phyloP scores from a whole-genome alignment of 192 early-diverging fungal genomes.

The Umbelopsis vinacea region DNA sequence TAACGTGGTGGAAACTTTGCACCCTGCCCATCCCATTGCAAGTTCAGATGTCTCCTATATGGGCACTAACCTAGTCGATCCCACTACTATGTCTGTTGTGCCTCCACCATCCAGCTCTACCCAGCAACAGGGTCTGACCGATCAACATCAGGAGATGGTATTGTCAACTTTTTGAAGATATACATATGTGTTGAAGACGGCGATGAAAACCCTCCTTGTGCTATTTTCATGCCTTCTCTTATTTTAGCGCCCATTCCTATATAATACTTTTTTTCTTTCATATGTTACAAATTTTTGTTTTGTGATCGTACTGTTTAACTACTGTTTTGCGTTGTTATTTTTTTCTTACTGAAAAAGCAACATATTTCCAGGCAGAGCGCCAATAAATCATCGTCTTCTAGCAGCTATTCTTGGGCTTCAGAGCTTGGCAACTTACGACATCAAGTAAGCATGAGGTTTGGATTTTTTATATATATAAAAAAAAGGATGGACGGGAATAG shows the following conservation, averaged over 20 bases:
- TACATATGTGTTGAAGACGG: not conserved
- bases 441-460: no score
- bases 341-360: no score
- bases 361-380: no score
- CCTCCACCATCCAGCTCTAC: not conserved
- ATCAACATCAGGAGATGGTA: constrained; percentile 8
- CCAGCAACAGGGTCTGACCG: constrained; percentile 6
- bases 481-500: no score
- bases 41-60: constrained; percentile 12
- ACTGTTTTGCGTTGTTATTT: no score
- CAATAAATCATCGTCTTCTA: no score
- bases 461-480: no score
- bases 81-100: constrained; percentile 6
- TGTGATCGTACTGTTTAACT: not conserved
- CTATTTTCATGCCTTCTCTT: no score
- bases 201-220: no score
- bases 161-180: not conserved
- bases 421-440: no score
- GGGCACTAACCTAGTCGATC: constrained; percentile 10
- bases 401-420: no score
- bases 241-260: not conserved
- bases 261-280: not conserved
- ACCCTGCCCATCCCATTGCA: constrained; percentile 1
- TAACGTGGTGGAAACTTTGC: constrained; percentile 7
- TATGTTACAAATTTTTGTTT: not conserved